Base-by-base conservation (phyloP, 352 stramenopile genomes). In the Phytophthora ohioensis region DNA sequence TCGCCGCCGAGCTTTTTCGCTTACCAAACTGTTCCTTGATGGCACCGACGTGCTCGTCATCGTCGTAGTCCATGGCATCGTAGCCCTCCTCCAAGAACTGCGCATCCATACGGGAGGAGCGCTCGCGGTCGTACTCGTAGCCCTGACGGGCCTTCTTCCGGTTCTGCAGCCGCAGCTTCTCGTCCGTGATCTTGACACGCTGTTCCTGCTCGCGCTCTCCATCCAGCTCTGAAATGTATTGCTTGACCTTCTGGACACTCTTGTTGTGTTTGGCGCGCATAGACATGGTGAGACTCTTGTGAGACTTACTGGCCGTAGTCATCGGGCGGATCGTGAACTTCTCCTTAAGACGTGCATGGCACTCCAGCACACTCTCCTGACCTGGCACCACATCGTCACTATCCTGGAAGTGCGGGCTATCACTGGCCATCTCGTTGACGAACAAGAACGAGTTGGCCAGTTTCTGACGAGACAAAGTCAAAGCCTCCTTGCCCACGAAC, bases 201-300 rank as follows among this genome's bases (percentile, higher is more conserved):
- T 94, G 83, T 65, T 94, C 87, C 63, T 94, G 87, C 57, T 96
- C 82, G 39, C 85, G 84, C 57, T 90, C 85, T n/a, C 87, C 87
- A 52, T 95, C 87, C 32, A 94, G 61, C 64, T 96, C 89, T 3
- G 87, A 95, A 54, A 96, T 92, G 70, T 96, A 94, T 43, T 92
- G 68, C 75, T 96, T 93, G 53, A 95, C 81, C 63, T 91, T 91
- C 67, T 94, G 86, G 46, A 94, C 82, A 35, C 84, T 89, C 79
- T 96, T 96, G 80, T 95, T 96, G 76, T 96, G 89, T 59, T 94
- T 93, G 42, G 89, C 89, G 9, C 89, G 87, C 87, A 96, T 94
- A 43, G 89, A 95, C 89, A 96, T 94, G 56, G 85, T 96, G 13
- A 96, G 76, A 60, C 86, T 94, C 71, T 92, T 91, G 78, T 96